Base-by-base conservation (phyloP, 2,329 filamentous ascomycete genomes). In the Colletotrichum musae region DNA sequence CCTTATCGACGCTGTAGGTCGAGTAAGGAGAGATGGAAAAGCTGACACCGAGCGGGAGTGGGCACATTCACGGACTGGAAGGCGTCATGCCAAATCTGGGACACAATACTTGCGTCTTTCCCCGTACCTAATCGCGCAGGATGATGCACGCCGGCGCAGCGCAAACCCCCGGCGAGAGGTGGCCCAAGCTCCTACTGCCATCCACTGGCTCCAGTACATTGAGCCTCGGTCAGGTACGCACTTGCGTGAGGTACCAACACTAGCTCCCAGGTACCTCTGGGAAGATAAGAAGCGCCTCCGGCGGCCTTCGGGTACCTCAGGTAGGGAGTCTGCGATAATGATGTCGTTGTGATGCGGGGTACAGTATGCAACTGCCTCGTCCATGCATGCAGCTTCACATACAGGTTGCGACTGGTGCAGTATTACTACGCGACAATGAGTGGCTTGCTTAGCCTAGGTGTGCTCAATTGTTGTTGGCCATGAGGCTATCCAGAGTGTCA, bases 121-220 rank as follows among this genome's bases (percentile, higher is more conserved):
- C 47, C 41, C 26, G 48, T 62, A 52, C 10, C 32, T 36, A 36
- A 41, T 36, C 21, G 50, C 57, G 48, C 36, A 26, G 58, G 51
- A 63, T 52, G 64, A 57, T 68, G 58, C 52, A 51, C 58, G 56
- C 26, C 58, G 41, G 21, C 58, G 48, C 48, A 61, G 58, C 26
- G 51, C 51, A 28, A 24, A 53, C 21, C 26, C 12, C 18, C 47
- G 26, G 6, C 21, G 18, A 70, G 56, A 60, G 67, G 54, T 74
- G 72, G 73, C 72, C 73, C 72, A 76, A 48, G 75, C 75, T 75
- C 87, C 58, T 74, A 86, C 7, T 12, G 18, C 18, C 88, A 32
- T 50, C 59, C 59, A 62, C 51, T n/a, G 26, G 50, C 59, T 50
- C 32, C 32, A 36, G 32, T 36, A 36, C 32, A 36, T 36, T 36